A percentile compares a stretch with the other conserved stretches of the same genome.
Conservation (phyloP, 2,329 filamentous ascomycete genomes). For the Ophiostoma angusticollis region DNA sequence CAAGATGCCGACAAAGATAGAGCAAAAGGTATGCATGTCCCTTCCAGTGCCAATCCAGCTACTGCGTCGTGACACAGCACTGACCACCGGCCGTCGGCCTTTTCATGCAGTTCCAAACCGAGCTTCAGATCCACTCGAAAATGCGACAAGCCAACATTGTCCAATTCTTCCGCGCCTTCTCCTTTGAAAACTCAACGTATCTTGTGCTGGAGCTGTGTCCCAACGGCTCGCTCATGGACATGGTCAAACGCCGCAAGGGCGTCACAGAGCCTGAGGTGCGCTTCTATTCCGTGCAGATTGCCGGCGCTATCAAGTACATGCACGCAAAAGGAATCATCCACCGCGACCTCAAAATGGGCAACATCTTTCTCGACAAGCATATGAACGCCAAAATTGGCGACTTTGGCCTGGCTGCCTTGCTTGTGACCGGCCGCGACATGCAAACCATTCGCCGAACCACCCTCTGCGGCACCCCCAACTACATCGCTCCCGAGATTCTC, state of each 20-base stretch:
- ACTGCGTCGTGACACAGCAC: neutral
- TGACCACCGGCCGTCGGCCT: no score
- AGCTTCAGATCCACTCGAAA: slow-evolving; percentile 96
- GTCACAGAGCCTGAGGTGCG: slow-evolving; percentile 89
- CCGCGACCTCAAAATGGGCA: slow-evolving; percentile 93
- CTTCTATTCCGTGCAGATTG: slow-evolving; percentile 87
- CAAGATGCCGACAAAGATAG: slow-evolving; percentile 70
- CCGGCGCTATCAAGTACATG: slow-evolving; percentile 95
- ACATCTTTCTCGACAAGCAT: slow-evolving; percentile 82
- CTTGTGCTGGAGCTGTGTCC: slow-evolving; percentile 89
- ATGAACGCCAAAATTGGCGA: slow-evolving; percentile 99
- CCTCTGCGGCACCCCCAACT: slow-evolving; percentile 93
- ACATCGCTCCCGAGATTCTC: slow-evolving; percentile 92
- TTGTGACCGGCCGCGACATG: slow-evolving; percentile 85
- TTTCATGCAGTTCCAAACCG: slow-evolving; percentile 51
- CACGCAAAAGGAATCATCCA: slow-evolving; percentile 94
- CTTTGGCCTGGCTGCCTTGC: slow-evolving; percentile 83
- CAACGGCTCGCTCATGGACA: slow-evolving; percentile 94
- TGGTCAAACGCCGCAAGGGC: slow-evolving; percentile 84
- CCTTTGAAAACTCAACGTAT: slow-evolving; percentile 79
- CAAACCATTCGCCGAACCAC: slow-evolving; percentile 75
- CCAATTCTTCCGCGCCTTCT: slow-evolving; percentile 87
- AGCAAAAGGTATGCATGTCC: slow-evolving; percentile 61
- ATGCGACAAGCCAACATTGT: slow-evolving; percentile 95
- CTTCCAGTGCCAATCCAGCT: no score